phyloP scores from a whole-genome alignment of 176 grass and related monocot genomes.

The Hyparrhenia diplandra region DNA sequence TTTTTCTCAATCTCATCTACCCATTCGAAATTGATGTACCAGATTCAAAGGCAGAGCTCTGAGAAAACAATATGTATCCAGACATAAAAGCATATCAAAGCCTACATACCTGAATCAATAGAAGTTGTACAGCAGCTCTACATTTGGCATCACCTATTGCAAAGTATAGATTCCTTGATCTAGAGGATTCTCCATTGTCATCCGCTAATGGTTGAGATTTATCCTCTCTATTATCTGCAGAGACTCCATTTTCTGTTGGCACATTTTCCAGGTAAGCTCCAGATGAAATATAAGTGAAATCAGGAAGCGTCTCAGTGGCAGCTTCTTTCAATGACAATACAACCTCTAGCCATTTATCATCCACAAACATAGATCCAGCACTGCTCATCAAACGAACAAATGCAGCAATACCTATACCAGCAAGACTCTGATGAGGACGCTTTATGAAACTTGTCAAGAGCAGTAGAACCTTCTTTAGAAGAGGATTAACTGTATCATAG shows the following conservation, averaged over 20 bases:
- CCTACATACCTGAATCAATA: constrained; percentile 86
- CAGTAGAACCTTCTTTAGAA: constrained; percentile 81
- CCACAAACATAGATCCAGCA: constrained; percentile 81
- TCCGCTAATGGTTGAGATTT: constrained; percentile 50
- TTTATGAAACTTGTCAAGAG: constrained; percentile 99
- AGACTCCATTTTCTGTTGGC: constrained; percentile 49
- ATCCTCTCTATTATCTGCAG: constrained; percentile 54
- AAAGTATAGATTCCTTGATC: constrained; percentile 85
- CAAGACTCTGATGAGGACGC: constrained; percentile 97
- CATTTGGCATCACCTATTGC: constrained; percentile 95
- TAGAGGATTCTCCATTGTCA: constrained; percentile 58
- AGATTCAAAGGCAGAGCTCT: neutral
- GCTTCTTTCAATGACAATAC: constrained; percentile 92
- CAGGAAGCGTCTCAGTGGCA: constrained; percentile 78
- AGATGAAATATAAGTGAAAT: constrained; percentile 82
- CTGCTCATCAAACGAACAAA: constrained; percentile 99
- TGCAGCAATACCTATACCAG: constrained; percentile 94
- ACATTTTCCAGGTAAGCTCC: constrained; percentile 70
- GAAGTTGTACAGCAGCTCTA: constrained; percentile 93
- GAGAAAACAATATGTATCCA: constrained; percentile 12
- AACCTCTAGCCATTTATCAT: constrained; percentile 91
- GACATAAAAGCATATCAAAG: neutral
- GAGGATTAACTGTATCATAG: constrained; percentile 89
- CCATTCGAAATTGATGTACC: neutral
- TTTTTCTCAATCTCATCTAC: neutral